Evolutionary conservation across 805 yeast species (phyloP).

Genomic region (Zygoascus tannicola): DNA sequence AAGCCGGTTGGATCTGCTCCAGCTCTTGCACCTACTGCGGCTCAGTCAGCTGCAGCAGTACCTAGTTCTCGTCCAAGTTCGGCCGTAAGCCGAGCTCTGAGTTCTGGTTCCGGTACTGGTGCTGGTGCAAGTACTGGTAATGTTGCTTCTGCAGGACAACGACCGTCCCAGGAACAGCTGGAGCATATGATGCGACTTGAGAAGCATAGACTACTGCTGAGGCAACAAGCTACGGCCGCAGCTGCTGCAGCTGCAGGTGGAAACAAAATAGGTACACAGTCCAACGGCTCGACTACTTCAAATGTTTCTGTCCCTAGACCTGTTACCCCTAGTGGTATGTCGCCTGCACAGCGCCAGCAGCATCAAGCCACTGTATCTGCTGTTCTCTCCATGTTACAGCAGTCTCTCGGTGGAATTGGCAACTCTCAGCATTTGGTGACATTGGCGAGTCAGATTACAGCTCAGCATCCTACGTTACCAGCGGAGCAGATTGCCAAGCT

Average conservation of each 20-base stretch:
- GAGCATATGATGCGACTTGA: constrained; percentile 21
- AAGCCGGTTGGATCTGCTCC: constrained; percentile 7
- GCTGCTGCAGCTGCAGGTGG: constrained; percentile 5
- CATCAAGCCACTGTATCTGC: neutral
- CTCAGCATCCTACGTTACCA: constrained; percentile 24
- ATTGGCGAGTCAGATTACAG: constrained; percentile 17
- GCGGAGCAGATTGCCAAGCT: constrained; percentile 26
- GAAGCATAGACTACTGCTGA: constrained; percentile 25
- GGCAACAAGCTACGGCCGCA: constrained; percentile 17
- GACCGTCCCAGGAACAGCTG: constrained; percentile 19
- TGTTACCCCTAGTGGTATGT: constrained; percentile 23
- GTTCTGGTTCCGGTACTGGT: neutral
- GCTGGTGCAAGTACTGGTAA: neutral
- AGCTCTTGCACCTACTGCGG: constrained; percentile 14
- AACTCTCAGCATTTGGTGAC: constrained; percentile 16
- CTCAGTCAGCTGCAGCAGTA: constrained; percentile 4
- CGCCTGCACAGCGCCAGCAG: constrained; percentile 22
- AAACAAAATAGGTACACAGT: neutral
- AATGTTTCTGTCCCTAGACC: neutral
- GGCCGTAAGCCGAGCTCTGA: constrained; percentile 21
- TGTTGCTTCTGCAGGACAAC: neutral
- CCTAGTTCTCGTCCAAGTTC: constrained; percentile 6
- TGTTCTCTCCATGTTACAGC: constrained; percentile 3
- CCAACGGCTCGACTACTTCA: neutral
- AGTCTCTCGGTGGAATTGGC: constrained; percentile 2